Conservation (phyloP, 2,329 filamentous ascomycete genomes). For the Sordariomycetes sp. region DNA sequence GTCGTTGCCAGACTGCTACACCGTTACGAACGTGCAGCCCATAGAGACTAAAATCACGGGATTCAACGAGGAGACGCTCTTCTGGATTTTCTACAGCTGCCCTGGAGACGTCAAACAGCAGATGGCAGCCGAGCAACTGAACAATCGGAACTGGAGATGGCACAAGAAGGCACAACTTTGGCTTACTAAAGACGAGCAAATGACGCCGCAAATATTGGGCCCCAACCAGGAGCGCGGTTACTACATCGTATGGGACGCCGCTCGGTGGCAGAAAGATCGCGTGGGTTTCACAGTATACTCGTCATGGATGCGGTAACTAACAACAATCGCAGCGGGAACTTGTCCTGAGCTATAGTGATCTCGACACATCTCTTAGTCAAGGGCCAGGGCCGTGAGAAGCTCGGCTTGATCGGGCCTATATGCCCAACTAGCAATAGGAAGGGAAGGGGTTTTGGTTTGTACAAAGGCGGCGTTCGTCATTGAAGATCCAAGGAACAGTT, state of each 20-base stretch:
- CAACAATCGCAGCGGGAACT: constrained; percentile 42
- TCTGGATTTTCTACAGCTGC: constrained; percentile 63
- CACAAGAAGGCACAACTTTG: constrained; percentile 58
- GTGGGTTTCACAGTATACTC: constrained; percentile 30
- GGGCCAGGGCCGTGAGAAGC: constrained; percentile 13
- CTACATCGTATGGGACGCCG: constrained; percentile 57
- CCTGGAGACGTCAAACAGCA: constrained; percentile 54
- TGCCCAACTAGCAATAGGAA: neutral
- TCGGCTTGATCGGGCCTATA: too few relatives aligned
- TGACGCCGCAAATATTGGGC: constrained; percentile 52
- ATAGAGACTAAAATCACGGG: constrained; percentile 57
- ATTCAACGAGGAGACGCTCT: constrained; percentile 60
- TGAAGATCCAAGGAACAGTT: too few relatives aligned
- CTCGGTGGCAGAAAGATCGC: constrained; percentile 53
- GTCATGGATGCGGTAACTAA: neutral
- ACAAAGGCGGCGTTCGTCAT: too few relatives aligned
- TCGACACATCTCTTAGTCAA: constrained; percentile 39
- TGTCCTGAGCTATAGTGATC: constrained; percentile 50
- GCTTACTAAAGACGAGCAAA: constrained; percentile 59
- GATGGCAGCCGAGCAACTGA: constrained; percentile 54
- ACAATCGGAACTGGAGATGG: constrained; percentile 58
- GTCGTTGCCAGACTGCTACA: constrained; percentile 56
- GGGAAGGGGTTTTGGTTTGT: neutral
- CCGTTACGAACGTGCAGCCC: constrained; percentile 55
- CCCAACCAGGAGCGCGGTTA: constrained; percentile 53